Evolutionary conservation across 2,329 filamentous ascomycete genomes (phyloP), one percentile per base, ranked within the genome.

Genomic region (Botrytis cinerea): DNA sequence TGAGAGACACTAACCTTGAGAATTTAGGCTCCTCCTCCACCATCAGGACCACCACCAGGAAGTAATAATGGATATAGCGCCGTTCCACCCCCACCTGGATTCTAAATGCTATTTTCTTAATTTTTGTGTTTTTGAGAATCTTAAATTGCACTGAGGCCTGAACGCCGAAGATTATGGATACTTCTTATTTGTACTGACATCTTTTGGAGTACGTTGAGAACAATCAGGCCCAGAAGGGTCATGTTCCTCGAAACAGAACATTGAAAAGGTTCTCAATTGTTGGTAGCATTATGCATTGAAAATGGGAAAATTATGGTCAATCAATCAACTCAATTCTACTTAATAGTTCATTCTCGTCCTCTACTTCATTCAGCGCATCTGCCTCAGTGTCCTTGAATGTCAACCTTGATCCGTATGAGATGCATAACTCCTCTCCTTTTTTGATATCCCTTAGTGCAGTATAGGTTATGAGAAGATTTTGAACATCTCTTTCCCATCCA

Each of bases 1-100:
- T 32, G 54, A 69, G 70, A 72, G 71, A 72, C 60, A 72, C 71
- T 72, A 68, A 72, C 71, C 63, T 72, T 40, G 25, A 28, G 35
- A 59, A 43, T 51, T 88, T 69, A 72, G 45, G 90, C 90, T 18
- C 89, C 89, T 48, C 87, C 86, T 28, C 85, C 87, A 10, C 87
- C 87, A 43, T 84, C 87, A 20, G 86, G 87, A 60, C 83, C 84
- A 12, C 85, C 87, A 64, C 85, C 87, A n/a, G 86, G 87, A 73
- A 80, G 80, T 61, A 83, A 68, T 43, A 62, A 85, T 68, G 84
- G 86, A 66, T 94, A 93, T 80, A 89, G 87, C 78, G 86, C 90
- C 78, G 91, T 87, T 40, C 86, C 86, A 57, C 86, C 86, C 43
- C 86, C 86, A 43, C 86, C 86, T 60, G 86, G 86, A 35, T 82